These are phyloP conservation scores for Trametes sp. DNA, from an alignment of 1,284 basidiomycete species.

Conservation along the genomic window DNA sequence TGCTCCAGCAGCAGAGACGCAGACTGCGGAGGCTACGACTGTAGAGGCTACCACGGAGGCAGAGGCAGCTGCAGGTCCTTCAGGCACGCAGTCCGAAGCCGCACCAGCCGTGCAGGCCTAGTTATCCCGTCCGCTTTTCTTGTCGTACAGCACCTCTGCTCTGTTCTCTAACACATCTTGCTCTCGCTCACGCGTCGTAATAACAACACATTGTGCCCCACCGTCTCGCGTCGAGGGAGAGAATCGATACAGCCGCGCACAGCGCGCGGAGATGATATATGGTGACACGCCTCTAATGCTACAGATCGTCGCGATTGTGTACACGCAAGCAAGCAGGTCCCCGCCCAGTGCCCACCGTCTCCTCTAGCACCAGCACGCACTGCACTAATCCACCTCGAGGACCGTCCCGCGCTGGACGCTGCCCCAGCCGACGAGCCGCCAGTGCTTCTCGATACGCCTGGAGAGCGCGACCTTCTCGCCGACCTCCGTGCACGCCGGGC, in stretches of 20 bases:
- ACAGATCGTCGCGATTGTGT: slow-evolving; percentile 28
- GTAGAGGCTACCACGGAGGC: too few relatives aligned
- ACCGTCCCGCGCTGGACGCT: slow-evolving; percentile 65
- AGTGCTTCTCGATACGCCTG: slow-evolving; percentile 96
- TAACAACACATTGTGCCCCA: not conserved
- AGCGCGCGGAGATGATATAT: slow-evolving; percentile 22
- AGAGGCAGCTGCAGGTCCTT: not conserved
- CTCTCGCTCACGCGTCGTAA: not conserved
- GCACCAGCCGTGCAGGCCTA: not conserved
- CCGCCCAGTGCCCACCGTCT: not conserved
- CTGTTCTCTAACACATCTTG: not conserved
- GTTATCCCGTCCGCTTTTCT: not conserved
- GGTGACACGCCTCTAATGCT: slow-evolving; percentile 31
- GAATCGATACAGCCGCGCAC: slow-evolving; percentile 25
- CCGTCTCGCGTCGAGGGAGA: not conserved
- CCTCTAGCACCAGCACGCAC: not conserved
- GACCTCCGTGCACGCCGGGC: slow-evolving; percentile 92
- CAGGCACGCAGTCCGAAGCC: too few relatives aligned
- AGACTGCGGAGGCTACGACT: too few relatives aligned
- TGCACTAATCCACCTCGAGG: slow-evolving; percentile 55
- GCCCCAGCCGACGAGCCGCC: slow-evolving; percentile 85
- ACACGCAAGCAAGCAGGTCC: slow-evolving; percentile 6
- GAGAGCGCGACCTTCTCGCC: slow-evolving; percentile 96
- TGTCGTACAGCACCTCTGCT: not conserved
- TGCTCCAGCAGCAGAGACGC: not conserved